Evolutionary conservation across 2,329 filamentous ascomycete genomes (phyloP).

Genomic region (Amylocarpus encephaloides): DNA sequence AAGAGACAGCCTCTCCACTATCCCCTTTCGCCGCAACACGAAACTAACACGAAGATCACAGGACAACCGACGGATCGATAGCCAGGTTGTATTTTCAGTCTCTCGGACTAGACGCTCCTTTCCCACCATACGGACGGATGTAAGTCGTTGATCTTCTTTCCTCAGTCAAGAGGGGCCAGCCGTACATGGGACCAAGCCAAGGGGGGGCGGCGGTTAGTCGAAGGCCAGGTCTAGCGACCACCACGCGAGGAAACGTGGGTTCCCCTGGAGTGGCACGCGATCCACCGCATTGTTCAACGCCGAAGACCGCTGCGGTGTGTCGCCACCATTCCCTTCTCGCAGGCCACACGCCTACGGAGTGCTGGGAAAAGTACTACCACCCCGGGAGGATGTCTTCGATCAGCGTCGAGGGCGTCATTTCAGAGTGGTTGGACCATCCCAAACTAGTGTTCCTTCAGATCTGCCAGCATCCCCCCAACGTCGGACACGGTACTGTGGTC

Average conservation of each 20-base stretch:
- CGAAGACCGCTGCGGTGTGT: slow-evolving; percentile 13
- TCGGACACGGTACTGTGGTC: slow-evolving; percentile 6
- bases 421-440: slow-evolving; percentile 17
- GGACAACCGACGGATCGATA: background rate
- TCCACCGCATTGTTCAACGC: slow-evolving; percentile 14
- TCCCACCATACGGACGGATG: no score
- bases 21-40: slow-evolving; percentile 7
- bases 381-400: slow-evolving; percentile 2
- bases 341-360: no score
- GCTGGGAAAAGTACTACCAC: no score
- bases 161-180: no score
- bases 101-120: no score
- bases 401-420: slow-evolving; percentile 10
- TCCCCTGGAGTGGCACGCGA: slow-evolving; percentile 15
- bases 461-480: slow-evolving; percentile 19
- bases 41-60: slow-evolving; percentile 14
- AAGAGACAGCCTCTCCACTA: slow-evolving; percentile 13
- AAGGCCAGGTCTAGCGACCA: slow-evolving; percentile 11
- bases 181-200: no score
- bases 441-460: slow-evolving; percentile 15
- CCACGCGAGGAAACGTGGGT: slow-evolving; percentile 20
- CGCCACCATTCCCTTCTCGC: slow-evolving; percentile 16
- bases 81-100: background rate
- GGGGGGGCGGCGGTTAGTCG: background rate
- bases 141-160: no score